Conservation (phyloP, 768 basidiomycete species). For the Collybiopsis confluens region DNA sequence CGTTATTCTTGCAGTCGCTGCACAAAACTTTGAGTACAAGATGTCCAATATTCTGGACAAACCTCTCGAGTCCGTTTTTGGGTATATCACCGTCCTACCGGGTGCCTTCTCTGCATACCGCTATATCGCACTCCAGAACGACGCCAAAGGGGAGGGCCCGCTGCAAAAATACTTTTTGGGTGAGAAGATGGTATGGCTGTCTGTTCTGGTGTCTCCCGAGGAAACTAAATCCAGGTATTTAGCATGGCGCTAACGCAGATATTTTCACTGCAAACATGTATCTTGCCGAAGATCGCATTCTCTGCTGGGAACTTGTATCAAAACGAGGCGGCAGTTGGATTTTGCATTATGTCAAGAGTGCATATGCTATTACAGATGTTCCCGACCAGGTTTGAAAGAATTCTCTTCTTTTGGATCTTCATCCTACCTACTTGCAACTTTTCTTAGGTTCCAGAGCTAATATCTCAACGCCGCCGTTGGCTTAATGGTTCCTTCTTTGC, state of each 20-base stretch:
- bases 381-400: conserved; percentile 75
- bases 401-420: neutral
- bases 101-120: conserved; percentile 91
- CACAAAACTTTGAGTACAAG: conserved; percentile 95
- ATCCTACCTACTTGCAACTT: neutral
- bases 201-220: neutral
- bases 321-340: conserved; percentile 89
- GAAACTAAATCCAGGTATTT: neutral
- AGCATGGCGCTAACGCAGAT: conserved; percentile 81
- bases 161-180: conserved; percentile 96
- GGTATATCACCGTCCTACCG: conserved; percentile 92
- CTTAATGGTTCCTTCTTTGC: conserved; percentile 99
- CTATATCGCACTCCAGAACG: conserved; percentile 90
- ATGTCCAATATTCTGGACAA: conserved; percentile 93
- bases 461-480: conserved; percentile 94
- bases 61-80: conserved; percentile 84
- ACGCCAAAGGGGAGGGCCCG: conserved; percentile 76
- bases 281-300: conserved; percentile 87
- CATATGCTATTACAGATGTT: conserved; percentile 89
- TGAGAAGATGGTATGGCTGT: conserved; percentile 72
- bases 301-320: conserved; percentile 98
- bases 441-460: conserved; percentile 77
- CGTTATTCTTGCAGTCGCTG: conserved; percentile 65
- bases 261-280: conserved; percentile 98
- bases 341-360: conserved; percentile 94